phyloP scores from a whole-genome alignment of 192 early-diverging fungal species.

The Blastocladiella britannica region DNA sequence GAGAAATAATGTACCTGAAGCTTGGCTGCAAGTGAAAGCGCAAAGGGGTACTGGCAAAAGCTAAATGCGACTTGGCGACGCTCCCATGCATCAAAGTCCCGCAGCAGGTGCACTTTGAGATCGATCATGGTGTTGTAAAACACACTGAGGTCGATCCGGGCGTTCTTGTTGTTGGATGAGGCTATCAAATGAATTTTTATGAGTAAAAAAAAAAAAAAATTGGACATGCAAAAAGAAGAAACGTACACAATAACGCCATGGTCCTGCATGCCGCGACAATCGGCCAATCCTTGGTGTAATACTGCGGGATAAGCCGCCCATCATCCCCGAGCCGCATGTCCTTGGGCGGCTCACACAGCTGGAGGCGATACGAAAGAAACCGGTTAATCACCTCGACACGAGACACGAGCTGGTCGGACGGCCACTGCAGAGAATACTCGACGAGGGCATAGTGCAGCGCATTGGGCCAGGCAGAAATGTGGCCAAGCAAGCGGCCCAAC shows the following conservation, averaged over 20 bases:
- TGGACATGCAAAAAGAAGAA: not conserved
- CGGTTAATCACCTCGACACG: not conserved
- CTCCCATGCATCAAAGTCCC: conserved; percentile 36
- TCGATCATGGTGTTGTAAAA: conserved; percentile 6
- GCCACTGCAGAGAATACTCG: not conserved
- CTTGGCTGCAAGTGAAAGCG: conserved; percentile 47
- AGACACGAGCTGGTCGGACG: not conserved
- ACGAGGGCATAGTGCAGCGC: conserved; percentile 1
- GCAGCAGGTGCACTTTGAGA: not conserved
- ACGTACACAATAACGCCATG: conserved; percentile 7
- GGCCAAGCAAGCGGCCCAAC: conserved; percentile 1
- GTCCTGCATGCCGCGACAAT: conserved; percentile 3
- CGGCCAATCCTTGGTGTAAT: conserved; percentile 7
- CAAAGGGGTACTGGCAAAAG: conserved; percentile 55
- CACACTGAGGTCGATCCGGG: not conserved
- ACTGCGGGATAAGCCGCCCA: conserved; percentile 3
- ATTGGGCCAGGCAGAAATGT: not conserved
- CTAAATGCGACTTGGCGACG: conserved; percentile 30
- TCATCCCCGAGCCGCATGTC: no score
- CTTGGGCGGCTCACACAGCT: no score
- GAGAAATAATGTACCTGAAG: conserved; percentile 25
- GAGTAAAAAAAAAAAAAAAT: no score
- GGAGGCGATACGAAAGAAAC: no score
- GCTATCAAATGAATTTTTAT: no score
- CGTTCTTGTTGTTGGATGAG: not conserved